Percentiles rank a stretch among this genome's conserved stretches.
Evolutionary conservation across 257 asterid genomes (phyloP).

Genomic region (Solanum sejunctum): DNA sequence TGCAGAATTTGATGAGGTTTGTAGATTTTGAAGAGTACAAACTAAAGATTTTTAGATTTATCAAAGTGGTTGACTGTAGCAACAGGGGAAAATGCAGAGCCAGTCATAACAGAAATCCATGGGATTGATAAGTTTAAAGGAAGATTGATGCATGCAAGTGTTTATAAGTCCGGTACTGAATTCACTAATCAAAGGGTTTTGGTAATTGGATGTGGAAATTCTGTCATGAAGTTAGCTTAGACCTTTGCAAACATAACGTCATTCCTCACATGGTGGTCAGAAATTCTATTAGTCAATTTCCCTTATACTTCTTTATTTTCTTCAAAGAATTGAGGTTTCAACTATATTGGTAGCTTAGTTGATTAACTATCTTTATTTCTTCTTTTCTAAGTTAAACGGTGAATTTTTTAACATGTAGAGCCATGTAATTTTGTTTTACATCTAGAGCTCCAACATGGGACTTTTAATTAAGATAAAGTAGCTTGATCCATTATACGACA

Average conservation of each 20-base stretch:
- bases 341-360: too few relatives aligned
- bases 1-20: slow-evolving; percentile 27
- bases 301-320: not conserved
- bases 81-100: slow-evolving; percentile 21
- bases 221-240: slow-evolving; percentile 90
- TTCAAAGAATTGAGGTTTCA: not conserved
- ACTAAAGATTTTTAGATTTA: slow-evolving; percentile 16
- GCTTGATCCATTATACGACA: too few relatives aligned
- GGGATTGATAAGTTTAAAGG: slow-evolving; percentile 54
- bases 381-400: too few relatives aligned
- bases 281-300: slow-evolving; percentile 41
- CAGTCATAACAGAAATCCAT: slow-evolving; percentile 3
- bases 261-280: slow-evolving; percentile 68
- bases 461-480: too few relatives aligned
- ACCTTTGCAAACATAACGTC: slow-evolving; percentile 56
- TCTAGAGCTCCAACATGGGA: too few relatives aligned
- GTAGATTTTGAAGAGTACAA: slow-evolving; percentile 42
- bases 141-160: slow-evolving; percentile 44
- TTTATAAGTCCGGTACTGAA: slow-evolving; percentile 47
- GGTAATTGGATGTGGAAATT: slow-evolving; percentile 84
- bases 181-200: slow-evolving; percentile 35
- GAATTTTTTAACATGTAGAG: too few relatives aligned
- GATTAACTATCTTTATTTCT: too few relatives aligned
- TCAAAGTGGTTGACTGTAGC: slow-evolving; percentile 67
- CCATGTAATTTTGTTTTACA: too few relatives aligned